Evolutionary conservation across 2,329 filamentous ascomycete species (phyloP).

Genomic region (Dothiorella sarmentorum): DNA sequence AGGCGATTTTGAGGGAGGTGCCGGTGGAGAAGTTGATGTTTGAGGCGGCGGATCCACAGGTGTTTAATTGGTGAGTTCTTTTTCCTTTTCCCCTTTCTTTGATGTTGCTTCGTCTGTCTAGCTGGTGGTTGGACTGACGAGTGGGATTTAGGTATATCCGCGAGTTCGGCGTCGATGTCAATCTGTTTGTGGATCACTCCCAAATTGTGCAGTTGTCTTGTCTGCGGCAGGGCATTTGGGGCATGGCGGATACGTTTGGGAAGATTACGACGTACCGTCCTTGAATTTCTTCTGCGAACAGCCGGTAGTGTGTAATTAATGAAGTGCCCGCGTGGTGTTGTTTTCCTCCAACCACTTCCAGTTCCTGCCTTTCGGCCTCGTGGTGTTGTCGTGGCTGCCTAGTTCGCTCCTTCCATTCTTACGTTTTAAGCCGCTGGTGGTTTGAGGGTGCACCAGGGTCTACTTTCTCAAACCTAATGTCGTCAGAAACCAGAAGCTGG

Average conservation of each 20-base stretch:
- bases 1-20: conserved; percentile 50
- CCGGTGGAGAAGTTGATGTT: conserved; percentile 56
- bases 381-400: too few relatives aligned
- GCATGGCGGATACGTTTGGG: conserved; percentile 55
- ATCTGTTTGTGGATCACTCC: conserved; percentile 56
- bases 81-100: background rate
- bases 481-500: too few relatives aligned
- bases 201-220: conserved; percentile 56
- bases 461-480: too few relatives aligned
- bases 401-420: too few relatives aligned
- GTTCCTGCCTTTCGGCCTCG: too few relatives aligned
- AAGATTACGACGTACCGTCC: conserved; percentile 42
- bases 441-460: too few relatives aligned
- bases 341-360: too few relatives aligned
- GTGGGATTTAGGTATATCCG: conserved; percentile 41
- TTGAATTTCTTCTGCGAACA: background rate
- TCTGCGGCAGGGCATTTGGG: conserved; percentile 53
- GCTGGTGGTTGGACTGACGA: conserved; percentile 26
- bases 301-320: too few relatives aligned
- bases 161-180: conserved; percentile 56
- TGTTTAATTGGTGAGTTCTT: conserved; percentile 45
- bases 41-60: conserved; percentile 54
- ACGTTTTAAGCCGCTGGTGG: too few relatives aligned
- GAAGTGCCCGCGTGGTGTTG: too few relatives aligned
- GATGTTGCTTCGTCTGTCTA: too few relatives aligned